Evolutionary conservation across 192 early-diverging fungal genomes (phyloP).

Genomic region (Backusella mclennaniae): DNA sequence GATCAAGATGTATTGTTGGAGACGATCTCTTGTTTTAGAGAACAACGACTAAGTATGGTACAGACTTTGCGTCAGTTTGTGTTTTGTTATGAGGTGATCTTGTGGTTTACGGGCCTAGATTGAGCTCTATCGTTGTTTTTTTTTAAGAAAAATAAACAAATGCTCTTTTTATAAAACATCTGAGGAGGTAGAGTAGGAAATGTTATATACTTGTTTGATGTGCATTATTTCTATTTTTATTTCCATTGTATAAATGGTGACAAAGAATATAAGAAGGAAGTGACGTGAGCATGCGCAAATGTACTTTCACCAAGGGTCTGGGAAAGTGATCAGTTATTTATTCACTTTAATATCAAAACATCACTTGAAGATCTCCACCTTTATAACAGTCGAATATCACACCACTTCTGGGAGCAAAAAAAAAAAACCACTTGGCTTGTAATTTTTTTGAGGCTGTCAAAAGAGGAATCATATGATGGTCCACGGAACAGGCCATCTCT

Average conservation of each 20-base stretch:
- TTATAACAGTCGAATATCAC: not conserved
- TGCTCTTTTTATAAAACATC: not conserved
- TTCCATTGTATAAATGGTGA: too few species aligned
- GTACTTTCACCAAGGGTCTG: not conserved
- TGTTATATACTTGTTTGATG: not conserved
- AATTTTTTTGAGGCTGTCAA: not conserved
- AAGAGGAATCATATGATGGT: not conserved
- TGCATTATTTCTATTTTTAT: not conserved
- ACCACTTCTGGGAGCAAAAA: too few species aligned
- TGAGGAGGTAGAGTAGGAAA: not conserved
- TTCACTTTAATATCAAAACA: too few species aligned
- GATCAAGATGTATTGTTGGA: constrained; percentile 64
- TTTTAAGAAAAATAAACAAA: not conserved
- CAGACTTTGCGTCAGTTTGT: constrained; percentile 80
- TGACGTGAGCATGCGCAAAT: not conserved
- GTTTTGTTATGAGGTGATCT: constrained; percentile 81
- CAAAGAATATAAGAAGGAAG: too few species aligned
- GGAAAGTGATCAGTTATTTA: not conserved
- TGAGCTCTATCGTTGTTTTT: not conserved
- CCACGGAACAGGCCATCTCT: too few species aligned
- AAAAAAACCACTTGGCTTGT: too few species aligned
- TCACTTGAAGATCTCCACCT: not conserved
- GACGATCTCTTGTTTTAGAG: constrained; percentile 63
- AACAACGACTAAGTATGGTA: constrained; percentile 80
- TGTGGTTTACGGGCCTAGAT: constrained; percentile 34